Evolutionary conservation across 352 stramenopile species (phyloP).

Genomic region (Phytophthora sp.): DNA sequence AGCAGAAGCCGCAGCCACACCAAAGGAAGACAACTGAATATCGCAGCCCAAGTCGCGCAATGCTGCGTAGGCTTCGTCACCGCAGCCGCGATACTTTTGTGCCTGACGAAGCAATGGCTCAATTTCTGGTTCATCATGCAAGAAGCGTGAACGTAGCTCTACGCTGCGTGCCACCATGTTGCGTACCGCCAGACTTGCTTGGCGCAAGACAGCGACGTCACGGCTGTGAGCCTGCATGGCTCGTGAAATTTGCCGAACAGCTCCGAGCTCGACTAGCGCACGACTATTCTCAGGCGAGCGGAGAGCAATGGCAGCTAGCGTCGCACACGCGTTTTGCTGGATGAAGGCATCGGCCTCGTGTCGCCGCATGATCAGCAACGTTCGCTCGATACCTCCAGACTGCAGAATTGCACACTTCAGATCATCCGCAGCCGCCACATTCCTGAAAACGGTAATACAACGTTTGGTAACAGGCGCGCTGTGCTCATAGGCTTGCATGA

Average conservation of each 20-base stretch:
- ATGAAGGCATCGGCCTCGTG: slow-evolving; percentile 59
- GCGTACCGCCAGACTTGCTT: slow-evolving; percentile 80
- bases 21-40: slow-evolving; percentile 71
- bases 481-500: slow-evolving; percentile 62
- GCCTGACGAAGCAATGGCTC: slow-evolving; percentile 68
- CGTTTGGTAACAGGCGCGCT: slow-evolving; percentile 61
- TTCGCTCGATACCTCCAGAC: slow-evolving; percentile 54
- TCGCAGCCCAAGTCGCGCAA: slow-evolving; percentile 76
- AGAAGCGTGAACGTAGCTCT: slow-evolving; percentile 62
- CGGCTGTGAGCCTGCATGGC: slow-evolving; percentile 60
- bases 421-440: slow-evolving; percentile 75
- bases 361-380: slow-evolving; percentile 62
- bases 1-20: slow-evolving; percentile 24
- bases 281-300: slow-evolving; percentile 71
- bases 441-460: slow-evolving; percentile 73
- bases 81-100: slow-evolving; percentile 67
- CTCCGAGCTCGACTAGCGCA: slow-evolving; percentile 57
- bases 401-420: slow-evolving; percentile 70
- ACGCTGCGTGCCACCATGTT: slow-evolving; percentile 76
- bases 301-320: slow-evolving; percentile 72
- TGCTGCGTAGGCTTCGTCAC: slow-evolving; percentile 81
- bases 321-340: slow-evolving; percentile 77
- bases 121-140: slow-evolving; percentile 70
- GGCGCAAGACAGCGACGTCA: slow-evolving; percentile 60
- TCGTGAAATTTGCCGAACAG: slow-evolving; percentile 48